A percentile compares a stretch with the other conserved stretches of the same genome.
These are phyloP conservation scores for Pseudonitzschia pungens DNA, from an alignment of 108 stramenopile genomes.

Conservation along the genomic window DNA sequence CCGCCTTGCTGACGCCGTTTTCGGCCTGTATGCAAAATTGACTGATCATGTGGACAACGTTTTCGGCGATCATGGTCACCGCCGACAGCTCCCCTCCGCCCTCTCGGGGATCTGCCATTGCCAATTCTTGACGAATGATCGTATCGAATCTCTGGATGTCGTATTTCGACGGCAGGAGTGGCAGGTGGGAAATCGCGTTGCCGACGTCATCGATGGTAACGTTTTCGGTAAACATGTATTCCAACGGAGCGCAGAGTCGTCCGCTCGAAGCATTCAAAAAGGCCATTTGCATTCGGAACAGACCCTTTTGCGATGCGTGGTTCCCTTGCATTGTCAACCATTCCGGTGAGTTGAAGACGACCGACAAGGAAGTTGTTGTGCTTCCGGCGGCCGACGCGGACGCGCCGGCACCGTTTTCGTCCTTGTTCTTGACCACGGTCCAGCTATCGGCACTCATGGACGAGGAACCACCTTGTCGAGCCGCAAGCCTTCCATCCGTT, in stretches of 20 bases:
- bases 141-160: slow-evolving; percentile 80
- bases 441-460: slow-evolving; percentile 35
- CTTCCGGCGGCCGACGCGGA: slow-evolving; percentile 1
- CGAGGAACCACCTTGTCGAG: slow-evolving; percentile 11
- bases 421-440: slow-evolving; percentile 22
- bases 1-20: slow-evolving; percentile 60
- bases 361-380: slow-evolving; percentile 46
- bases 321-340: slow-evolving; percentile 68
- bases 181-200: slow-evolving; percentile 54
- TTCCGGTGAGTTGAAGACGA: slow-evolving; percentile 69
- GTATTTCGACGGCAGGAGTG: slow-evolving; percentile 72
- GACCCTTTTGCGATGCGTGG: slow-evolving; percentile 38
- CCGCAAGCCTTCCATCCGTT: neutral
- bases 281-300: slow-evolving; percentile 64
- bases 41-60: slow-evolving; percentile 64
- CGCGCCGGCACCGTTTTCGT: neutral
- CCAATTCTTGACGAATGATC: slow-evolving; percentile 77
- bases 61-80: slow-evolving; percentile 77
- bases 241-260: slow-evolving; percentile 69
- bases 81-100: slow-evolving; percentile 78
- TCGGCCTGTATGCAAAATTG: slow-evolving; percentile 69
- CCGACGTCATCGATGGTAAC: slow-evolving; percentile 76
- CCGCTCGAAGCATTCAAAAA: slow-evolving; percentile 68
- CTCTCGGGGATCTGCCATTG: slow-evolving; percentile 78
- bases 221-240: slow-evolving; percentile 82